phyloP scores from a whole-genome alignment of 148 eudicot genomes.

The Nepenthes gracilis region DNA sequence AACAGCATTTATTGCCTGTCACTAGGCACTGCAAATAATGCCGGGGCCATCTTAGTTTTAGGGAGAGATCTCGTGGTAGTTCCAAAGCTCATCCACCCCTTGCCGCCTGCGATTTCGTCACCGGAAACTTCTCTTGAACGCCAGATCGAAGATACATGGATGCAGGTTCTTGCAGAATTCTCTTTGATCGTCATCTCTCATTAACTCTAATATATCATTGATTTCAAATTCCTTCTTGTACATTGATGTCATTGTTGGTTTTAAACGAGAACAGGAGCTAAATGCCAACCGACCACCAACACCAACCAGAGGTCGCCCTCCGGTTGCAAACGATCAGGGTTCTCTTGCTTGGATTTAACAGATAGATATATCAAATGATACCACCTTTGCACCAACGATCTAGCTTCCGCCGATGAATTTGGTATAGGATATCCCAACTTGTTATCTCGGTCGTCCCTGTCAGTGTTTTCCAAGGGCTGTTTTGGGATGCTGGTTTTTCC shows the following conservation, averaged over 20 bases:
- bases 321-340: constrained; percentile 71
- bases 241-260: background rate
- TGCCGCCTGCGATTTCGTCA: constrained; percentile 89
- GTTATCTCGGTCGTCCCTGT: too few relatives aligned
- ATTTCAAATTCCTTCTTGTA: background rate
- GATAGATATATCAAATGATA: background rate
- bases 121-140: constrained; percentile 88
- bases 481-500: too few relatives aligned
- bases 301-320: constrained; percentile 97
- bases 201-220: background rate
- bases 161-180: constrained; percentile 53
- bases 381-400: too few relatives aligned
- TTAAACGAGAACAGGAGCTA: constrained; percentile 45
- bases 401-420: background rate
- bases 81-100: constrained; percentile 94
- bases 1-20: constrained; percentile 3
- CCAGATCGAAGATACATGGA: constrained; percentile 95
- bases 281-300: constrained; percentile 98
- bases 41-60: constrained; percentile 91
- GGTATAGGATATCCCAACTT: too few relatives aligned
- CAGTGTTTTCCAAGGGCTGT: too few relatives aligned
- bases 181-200: background rate
- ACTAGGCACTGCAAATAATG: constrained; percentile 97
- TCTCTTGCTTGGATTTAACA: constrained; percentile 96
- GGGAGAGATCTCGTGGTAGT: constrained; percentile 98